Base-by-base conservation (phyloP, 2,329 filamentous ascomycete species). In the Cadophora malorum region DNA sequence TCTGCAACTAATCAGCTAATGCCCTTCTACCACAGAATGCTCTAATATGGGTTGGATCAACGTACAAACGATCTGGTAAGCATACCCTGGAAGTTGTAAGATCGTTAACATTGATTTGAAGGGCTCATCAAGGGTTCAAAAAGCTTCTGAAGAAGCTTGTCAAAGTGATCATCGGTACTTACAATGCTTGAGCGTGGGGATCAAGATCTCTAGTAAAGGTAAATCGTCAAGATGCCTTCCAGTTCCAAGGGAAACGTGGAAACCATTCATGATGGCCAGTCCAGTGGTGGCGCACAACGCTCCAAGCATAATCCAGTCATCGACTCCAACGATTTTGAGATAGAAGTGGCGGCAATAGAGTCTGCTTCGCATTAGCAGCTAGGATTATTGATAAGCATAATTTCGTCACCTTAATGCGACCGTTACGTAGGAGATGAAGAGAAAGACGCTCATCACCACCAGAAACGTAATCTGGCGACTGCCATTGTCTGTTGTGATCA, bases 301-400 rank as follows among this genome's bases (percentile, higher is more conserved):
- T 3, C 28, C 25, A 14, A 63, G 45, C 61, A 63, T 63, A n/a
- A 53, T 62, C n/a, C 52, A 63, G 49, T 63, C 61, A 41, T 63
- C 61, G 23, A 23, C 25, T 4, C 61, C 61, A 38, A 53, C 61
- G 23, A 23, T 16, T 10, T 52, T 50, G 9, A 63, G 28, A 38
- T 45, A 63, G 47, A n/a, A 55, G 16, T 53, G n/a, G 7, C 61
- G 47, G 12, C 61, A 53, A 9, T 53, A 41, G 19, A 53, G 14
- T 63, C 61, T 63, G 28, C 2, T 21, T 31, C 9, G 28, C 5
- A 41, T 63, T 63, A 49, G 38, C 23, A 45, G 41, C 41, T 45
- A 9, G 4, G 14, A 45, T 10, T 2, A 45, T 5, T 6, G 41
- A 3, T 16, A 45, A 19, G 14, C 3, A 6, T 19, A 45, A 45